Base-by-base conservation (phyloP, 73 alveolate species). In the Tetrahymena elliotti region DNA sequence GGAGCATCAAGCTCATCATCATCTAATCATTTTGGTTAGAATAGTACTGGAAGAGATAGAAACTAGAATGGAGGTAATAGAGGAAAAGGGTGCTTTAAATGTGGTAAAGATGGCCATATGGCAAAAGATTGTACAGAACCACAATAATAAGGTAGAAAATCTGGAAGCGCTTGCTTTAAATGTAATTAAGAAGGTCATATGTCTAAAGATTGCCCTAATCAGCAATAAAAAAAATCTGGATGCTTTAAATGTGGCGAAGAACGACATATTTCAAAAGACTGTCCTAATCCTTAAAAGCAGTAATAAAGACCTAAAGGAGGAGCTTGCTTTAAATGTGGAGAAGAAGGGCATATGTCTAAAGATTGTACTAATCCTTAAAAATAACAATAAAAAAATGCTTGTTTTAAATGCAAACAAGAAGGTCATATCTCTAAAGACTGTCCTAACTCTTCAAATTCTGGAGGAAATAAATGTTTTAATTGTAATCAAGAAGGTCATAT, bases 391-490 rank as follows among this genome's bases (percentile, higher is more conserved):
- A 83, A 93, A 93, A 68, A 47, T 15, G 83, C 93, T 34, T 84
- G 84, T 47, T 40, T 93, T 33, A 96, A 96, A 38, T 96, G 98
- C 68, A n/a, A 52, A 2, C 95, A 93, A 84, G 92, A 52, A 33
- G 98, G 98, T 7, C 98, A 96, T 53, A 93, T 95, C 84, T 96
- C 98, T 52, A 93, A 95, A 39, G 96, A 95, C 15, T 96, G 98
- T 53, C 96, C 97, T 2, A 96, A 96, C 54, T 84, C 93, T 15
- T 37, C 93, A 24, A 31, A 40, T 5, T n/a, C 33, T 2, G 37
- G 93, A 93, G 68, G 93, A 95, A 84, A 41, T 27, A 27, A 33
- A 24, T 84, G 94, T 11, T 40, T 40, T 38, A 84, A 84, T 31
- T 52, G 53, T 24, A 33, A 11, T 33, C 6, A 47, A 24, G 93